Conservation (phyloP, 2,329 filamentous ascomycete genomes). For the Stachybotrys chartarum region DNA sequence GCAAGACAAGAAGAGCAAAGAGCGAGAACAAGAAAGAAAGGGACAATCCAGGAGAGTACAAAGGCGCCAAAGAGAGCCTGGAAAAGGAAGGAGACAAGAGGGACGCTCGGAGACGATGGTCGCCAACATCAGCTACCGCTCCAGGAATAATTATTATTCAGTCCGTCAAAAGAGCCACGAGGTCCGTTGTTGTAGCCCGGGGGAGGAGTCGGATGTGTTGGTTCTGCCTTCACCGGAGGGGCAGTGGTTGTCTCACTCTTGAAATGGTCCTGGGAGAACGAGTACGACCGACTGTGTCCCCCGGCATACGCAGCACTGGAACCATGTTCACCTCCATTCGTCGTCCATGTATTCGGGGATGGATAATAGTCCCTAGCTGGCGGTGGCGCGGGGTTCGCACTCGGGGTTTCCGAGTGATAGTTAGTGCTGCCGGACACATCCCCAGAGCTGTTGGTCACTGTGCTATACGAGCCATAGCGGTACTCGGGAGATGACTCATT, state of each 20-base stretch:
- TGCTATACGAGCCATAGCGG: conserved; percentile 42
- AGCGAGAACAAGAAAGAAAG: background rate
- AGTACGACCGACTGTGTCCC: conserved; percentile 40
- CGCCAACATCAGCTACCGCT: conserved; percentile 32
- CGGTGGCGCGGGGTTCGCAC: conserved; percentile 9
- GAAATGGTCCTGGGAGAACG: conserved; percentile 40
- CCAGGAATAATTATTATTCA: conserved; percentile 53
- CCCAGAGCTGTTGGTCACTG: conserved; percentile 18
- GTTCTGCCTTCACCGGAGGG: conserved; percentile 24
- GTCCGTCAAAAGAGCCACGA: conserved; percentile 38
- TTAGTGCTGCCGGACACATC: conserved; percentile 21
- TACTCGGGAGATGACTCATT: conserved; percentile 47
- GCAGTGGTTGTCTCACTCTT: conserved; percentile 22
- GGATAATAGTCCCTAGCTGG: conserved; percentile 47
- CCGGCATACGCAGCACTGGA: conserved; percentile 38
- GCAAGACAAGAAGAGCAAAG: background rate
- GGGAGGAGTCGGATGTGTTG: conserved; percentile 31
- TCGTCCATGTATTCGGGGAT: conserved; percentile 43
- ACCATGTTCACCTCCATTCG: conserved; percentile 38
- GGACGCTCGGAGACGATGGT: background rate
- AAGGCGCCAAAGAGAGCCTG: background rate
- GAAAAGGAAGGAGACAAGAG: background rate
- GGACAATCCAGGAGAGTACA: background rate
- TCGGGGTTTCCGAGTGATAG: conserved; percentile 22
- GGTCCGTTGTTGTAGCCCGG: conserved; percentile 30